Evolutionary conservation across 2,329 filamentous ascomycete species (phyloP), one percentile per base, ranked within the genome.

Genomic region (Colletotrichum godetiae): DNA sequence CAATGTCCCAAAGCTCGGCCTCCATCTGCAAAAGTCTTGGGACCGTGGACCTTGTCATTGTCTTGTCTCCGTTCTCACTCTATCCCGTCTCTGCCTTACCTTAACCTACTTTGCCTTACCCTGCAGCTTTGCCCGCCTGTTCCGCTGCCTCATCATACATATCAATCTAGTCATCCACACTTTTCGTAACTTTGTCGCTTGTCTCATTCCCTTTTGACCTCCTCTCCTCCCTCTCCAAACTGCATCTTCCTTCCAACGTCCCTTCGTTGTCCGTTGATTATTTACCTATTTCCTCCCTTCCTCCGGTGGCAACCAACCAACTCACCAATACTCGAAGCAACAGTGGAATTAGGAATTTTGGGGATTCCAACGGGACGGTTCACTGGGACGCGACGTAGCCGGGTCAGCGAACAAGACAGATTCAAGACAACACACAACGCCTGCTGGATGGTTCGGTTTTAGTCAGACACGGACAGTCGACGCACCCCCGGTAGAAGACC

Each of bases 141-240:
- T 70, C 68, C 70, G 59, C 67, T 65, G 60, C 60, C 61, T 73
- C 67, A 64, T 63, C 71, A 65, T 73, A 73, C 71, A 73, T 73
- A 73, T 73, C 66, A 64, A 64, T 61, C 68, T 52, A 73, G 71
- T 71, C 71, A 73, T 73, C 71, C 71, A 73, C 71, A 71, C 71
- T 61, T 60, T 57, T 37, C 15, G 46, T 61, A 71, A 58, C 67
- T 65, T 52, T 57, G 56, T 59, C 56, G 35, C 56, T 33, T 73
- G 71, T 71, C 67, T 61, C 71, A 57, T 71, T 61, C 15, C 27
- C 56, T 71, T 52, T 71, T 65, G 60, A 71, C 49, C 71, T 71
- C 55, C 60, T 65, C 33, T 66, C 60, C 70, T 66, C 67, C 67
- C 55, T 70, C 55, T 15, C 49, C 31, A 46, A 46, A 22, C n/a